Base-by-base conservation (phyloP, 257 asterid genomes). In the Nicotiana benthamiana region DNA sequence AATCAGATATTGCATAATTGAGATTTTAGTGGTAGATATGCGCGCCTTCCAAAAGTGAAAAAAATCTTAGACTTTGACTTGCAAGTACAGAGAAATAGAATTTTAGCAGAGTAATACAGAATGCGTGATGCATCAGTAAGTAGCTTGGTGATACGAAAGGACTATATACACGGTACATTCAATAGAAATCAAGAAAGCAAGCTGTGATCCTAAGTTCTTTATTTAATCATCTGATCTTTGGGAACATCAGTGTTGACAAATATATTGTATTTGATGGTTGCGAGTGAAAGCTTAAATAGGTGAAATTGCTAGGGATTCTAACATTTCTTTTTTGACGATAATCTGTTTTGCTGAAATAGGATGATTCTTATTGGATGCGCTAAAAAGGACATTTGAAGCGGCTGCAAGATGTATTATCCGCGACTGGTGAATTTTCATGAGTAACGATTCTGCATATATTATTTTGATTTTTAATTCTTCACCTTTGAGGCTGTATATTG, bases 301-400 rank as follows among this genome's bases (percentile, higher is more conserved):
- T 46, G 77, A 72, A 0, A 72, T 36, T 36, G 78, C 78, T 46
- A 72, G 22, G 32, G 3, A 46, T 3, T 74, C 40, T 72, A 46
- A 24, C 60, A 48, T 74, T 24, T 48, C 9, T 6, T 70, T 67
- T 10, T 67, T 66, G 67, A 66, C 52, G 0, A 66, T 32, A 0
- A 9, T 34, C 5, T n/a, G 20, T 40, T 62, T 83, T 70, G 74
- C 40, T 74, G 54, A 75, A 78, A 85, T 86, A 90, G 97, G 94
- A 90, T 51, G 32, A 53, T 22, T 85, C 89, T 9, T 89, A 84
- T 57, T 75, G 89, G 91, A 85, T 79, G 64, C 85, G 84, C 16
- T 87, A 77, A 87, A 79, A 70, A 11, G 34, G 17, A 26, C 43
- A n/a, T 1, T 70, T 32, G n/a, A 75, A 61, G 76, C 22, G 48